Evolutionary conservation across 2,329 filamentous ascomycete species (phyloP), one percentile per base, ranked within the genome.

Genomic region (Cytospora paraplurivora): DNA sequence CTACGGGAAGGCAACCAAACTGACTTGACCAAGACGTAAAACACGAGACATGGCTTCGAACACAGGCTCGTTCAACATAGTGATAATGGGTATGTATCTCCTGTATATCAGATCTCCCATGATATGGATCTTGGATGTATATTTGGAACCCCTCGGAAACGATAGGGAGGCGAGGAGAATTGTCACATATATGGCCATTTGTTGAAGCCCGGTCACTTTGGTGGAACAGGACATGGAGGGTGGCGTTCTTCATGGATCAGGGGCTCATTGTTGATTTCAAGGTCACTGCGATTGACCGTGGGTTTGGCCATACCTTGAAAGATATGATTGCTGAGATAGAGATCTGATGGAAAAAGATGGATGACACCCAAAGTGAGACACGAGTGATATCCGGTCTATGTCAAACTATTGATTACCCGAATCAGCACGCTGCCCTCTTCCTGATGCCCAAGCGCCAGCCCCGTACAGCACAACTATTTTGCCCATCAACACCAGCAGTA

Each of bases 401-500:
- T 61, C 35, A 34, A 4, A 52, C 33, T 41, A 7, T 12, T 50
- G 3, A 17, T 38, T 8, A 21, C 6, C 15, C 53, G n/a, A 27
- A 50, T 7, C 19, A 32, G 33, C 51, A 7, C 32, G 15, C n/a
- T 21, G 27, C 15, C 1, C 7, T 13, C 41, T 10, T 17, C 33
- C 4, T 49, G 38, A 3, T 37, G 17, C 38, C 49, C 11, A 15
- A 63, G 53, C 61, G 61, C 61, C 55, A 13, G 35, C 44, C 38
- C 15, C 19, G 33, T 3, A 35, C 8, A 7, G 17, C 21, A 33
- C n/a, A 50, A 15, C 10, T 1, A 19, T 15, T 17, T 1, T 15
- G 32, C 7, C 7, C 11, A 37, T 53, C 61, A 71, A 50, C 70
- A 70, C 68, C 69, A 75, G 51, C 70, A 69, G 51, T 72, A 75